Base-by-base conservation (phyloP, 2,329 filamentous ascomycete genomes). In the Ambrosiella xylebori region DNA sequence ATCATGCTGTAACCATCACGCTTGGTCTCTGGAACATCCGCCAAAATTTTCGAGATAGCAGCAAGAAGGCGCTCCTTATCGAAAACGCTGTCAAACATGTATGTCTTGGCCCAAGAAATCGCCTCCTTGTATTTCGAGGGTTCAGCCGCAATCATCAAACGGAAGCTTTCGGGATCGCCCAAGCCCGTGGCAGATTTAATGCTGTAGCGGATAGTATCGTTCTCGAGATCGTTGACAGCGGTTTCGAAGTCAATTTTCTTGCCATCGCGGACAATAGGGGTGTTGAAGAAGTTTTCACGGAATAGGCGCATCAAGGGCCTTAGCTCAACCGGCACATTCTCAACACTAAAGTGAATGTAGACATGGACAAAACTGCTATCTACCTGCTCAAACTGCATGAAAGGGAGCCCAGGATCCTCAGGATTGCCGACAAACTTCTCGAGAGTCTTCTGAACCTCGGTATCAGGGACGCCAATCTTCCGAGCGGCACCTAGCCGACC, bases 341-440 rank as follows among this genome's bases (percentile, higher is more conserved):
- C 78, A 0, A 89, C 95, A 56, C 88, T 88, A 54, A 97, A 74
- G 58, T 93, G 81, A 19, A 97, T 71, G 53, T 81, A 84, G 59
- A 97, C 78, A 64, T 91, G 85, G 6, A 95, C 88, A 68, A 98
- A 98, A 66, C 88, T 95, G 60, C 88, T 94, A 1, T 85, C 84
- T 12, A 97, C 89, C 65, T 95, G 84, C 70, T 98, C 93, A 63
- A 94, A 98, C 70, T 98, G 91, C n/a, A 98, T 77, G 70, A 96
- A 98, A 9, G 57, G 59, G 12, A 58, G 9, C 11, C 44, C n/a
- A 2, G 57, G 54, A 39, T 61, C 54, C 35, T 59, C 57, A 27
- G 57, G 54, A n/a, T 57, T 57, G 40, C 54, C 11, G 15, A 58
- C 59, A 1, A 97, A 73, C 12, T 76, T 73, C 66, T 97, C 87